phyloP scores from a whole-genome alignment of 2,329 filamentous ascomycete genomes.

The Cladosporium sp. region DNA sequence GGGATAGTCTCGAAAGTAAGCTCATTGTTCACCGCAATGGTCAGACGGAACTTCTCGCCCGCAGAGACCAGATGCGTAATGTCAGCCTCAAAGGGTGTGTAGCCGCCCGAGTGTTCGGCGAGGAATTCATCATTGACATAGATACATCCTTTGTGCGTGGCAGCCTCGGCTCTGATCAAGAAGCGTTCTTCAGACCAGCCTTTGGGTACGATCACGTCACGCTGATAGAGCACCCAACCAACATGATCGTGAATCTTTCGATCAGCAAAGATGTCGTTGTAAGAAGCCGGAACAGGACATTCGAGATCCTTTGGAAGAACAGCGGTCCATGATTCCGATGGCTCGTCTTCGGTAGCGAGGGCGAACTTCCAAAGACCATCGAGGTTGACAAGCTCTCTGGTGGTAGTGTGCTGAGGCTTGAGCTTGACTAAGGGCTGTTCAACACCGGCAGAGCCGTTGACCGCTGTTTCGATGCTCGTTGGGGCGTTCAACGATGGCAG shows the following conservation, averaged over 20 bases:
- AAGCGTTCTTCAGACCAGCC: conserved; percentile 15
- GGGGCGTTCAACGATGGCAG: background rate
- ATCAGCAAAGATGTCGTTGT: conserved; percentile 20
- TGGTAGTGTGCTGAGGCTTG: conserved; percentile 10
- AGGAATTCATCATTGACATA: conserved; percentile 17
- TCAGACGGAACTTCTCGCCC: conserved; percentile 15
- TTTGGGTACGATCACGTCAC: conserved; percentile 7
- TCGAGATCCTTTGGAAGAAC: conserved; percentile 8
- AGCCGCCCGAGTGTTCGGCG: conserved; percentile 14
- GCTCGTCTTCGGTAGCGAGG: background rate
- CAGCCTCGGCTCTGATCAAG: conserved; percentile 15
- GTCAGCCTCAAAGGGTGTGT: conserved; percentile 17
- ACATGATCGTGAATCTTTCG: conserved; percentile 16
- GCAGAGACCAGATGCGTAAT: conserved; percentile 8
- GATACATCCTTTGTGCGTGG: conserved; percentile 16
- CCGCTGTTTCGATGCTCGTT: background rate
- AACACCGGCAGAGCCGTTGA: background rate
- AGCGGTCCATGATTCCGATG: background rate
- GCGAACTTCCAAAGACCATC: conserved; percentile 19
- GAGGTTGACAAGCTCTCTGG: conserved; percentile 19
- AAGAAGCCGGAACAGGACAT: conserved; percentile 14
- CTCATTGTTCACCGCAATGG: conserved; percentile 19
- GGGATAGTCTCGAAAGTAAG: conserved; percentile 15
- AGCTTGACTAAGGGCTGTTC: conserved; percentile 13
- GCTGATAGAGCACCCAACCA: conserved; percentile 18